Evolutionary conservation across 345 rosid genomes (phyloP), one percentile per base, ranked within the genome.

Genomic region (Salix viminalis): DNA sequence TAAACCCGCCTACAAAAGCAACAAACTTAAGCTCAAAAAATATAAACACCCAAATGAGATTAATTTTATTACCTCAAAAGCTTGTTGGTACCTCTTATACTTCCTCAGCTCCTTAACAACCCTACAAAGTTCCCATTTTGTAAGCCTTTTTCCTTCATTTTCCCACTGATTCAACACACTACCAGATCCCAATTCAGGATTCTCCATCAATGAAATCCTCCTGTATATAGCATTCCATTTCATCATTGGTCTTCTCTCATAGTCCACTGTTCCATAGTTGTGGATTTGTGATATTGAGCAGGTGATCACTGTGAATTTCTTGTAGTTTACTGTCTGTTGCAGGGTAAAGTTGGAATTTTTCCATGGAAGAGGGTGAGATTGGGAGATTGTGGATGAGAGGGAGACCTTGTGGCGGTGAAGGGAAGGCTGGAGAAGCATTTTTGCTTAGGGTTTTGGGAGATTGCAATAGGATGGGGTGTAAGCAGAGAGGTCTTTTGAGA

Each of bases 61-160:
- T 14, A 6, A 24, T 69, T 61, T 1, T 4, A 34, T 54, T 79
- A 95, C 99, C 99, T 91, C 91, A 0, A 96, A 96, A 81, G 99
- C 98, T 78, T 79, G 92, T 65, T 79, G 82, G 84, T 79, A 76
- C 61, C 96, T 90, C 86, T 83, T 89, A 87, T 72, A 91, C 85
- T 90, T 91, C 88, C 99, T 85, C 86, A 96, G 81, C 86, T 93
- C 97, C 87, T 91, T 91, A 81, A 96, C 89, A 73, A 93, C 91
- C 83, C 92, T 87, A 80, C 90, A 89, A 58, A 96, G 98, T 89
- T 91, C 98, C 97, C 96, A 89, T 76, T 93, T 91, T 61, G 89
- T 82, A 54, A 90, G 90, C 83, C 84, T 86, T 82, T 90, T 87
- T 24, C 93, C 93, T 8, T 83, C 84, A 64, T 83, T 90, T 83